Base-by-base conservation (phyloP, 805 yeast species). In the Wickerhamiella domercqiae region DNA sequence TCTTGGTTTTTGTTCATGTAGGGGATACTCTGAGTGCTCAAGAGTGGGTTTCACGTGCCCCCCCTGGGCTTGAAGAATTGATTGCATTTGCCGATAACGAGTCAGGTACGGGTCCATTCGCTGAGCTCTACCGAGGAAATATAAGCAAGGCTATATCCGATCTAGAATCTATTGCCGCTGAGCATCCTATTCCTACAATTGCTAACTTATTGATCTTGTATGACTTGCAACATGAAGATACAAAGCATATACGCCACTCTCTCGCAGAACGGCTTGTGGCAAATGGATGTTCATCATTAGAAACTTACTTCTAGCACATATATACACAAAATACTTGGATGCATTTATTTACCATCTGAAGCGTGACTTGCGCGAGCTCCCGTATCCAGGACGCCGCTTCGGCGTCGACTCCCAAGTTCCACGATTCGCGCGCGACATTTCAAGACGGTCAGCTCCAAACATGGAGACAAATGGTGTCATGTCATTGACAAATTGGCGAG, bases 21-120 rank as follows among this genome's bases (percentile, higher is more conserved):
- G 61, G 61, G 16, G 57, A 56, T 38, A 47, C 57, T 7, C 32
- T 45, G 20, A 37, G 50, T 3, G 56, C 60, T 9, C 43, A 50
- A 4, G 47, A 48, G 25, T 54, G 59, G 61, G 34, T 47, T 16
- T 29, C 37, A 26, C 17, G 38, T 36, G 39, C 13, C 34, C 32
- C 21, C 21, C 36, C 36, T 1, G 13, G 29, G 19, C 21, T 44
- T 9, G 22, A 16, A 25, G 42, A 47, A 4, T 37, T 53, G 2
- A 42, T 50, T 26, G 39, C 45, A 11, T 46, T 52, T 29, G 55
- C 53, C 3, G 54, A 54, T 21, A 46, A 46, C 4, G 54, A 54
- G 29, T 44, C 47, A n/a, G 40, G 44, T 21, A n/a, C 42, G 14
- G 54, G 50, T 1, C 19, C 54, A 14, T 24, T 24, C 13, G 38